Evolutionary conservation across 1,284 basidiomycete species (phyloP).

Genomic region (Boletus mariae): DNA sequence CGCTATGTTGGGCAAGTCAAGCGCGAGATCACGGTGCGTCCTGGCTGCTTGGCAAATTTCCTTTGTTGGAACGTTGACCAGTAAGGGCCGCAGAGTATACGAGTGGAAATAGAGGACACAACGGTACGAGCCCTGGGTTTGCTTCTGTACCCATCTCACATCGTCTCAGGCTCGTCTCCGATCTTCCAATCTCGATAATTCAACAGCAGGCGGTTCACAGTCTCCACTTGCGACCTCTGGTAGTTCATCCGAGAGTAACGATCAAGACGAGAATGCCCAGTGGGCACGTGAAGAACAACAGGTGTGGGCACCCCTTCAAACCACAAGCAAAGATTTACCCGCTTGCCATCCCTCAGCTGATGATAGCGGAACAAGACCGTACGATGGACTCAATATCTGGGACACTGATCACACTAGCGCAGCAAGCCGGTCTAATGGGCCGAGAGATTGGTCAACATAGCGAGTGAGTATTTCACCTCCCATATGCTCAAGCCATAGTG

Average conservation of each 20-base stretch:
- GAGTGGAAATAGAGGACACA: slow-evolving; percentile 41
- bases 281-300: slow-evolving; percentile 86
- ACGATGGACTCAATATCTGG: slow-evolving; percentile 83
- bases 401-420: slow-evolving; percentile 73
- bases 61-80: slow-evolving; percentile 16
- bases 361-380: slow-evolving; percentile 82
- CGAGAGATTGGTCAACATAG: slow-evolving; percentile 85
- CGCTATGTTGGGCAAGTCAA: slow-evolving; percentile 73
- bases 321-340: not conserved
- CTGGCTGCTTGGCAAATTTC: slow-evolving; percentile 2
- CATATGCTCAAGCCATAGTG: not conserved
- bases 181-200: slow-evolving; percentile 14
- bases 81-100: slow-evolving; percentile 62
- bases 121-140: slow-evolving; percentile 8
- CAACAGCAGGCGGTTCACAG: slow-evolving; percentile 14
- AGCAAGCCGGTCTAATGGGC: slow-evolving; percentile 90
- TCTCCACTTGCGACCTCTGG: slow-evolving; percentile 8
- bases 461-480: slow-evolving; percentile 52
- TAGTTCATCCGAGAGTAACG: slow-evolving; percentile 25
- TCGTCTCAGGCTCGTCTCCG: slow-evolving; percentile 9
- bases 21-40: slow-evolving; percentile 72
- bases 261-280: slow-evolving; percentile 61
- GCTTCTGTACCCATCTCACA: not conserved
- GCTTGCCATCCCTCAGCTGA: slow-evolving; percentile 48
- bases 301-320: slow-evolving; percentile 37